Conservation (phyloP, 2,329 filamentous ascomycete species). For the Verticillium dahliae region DNA sequence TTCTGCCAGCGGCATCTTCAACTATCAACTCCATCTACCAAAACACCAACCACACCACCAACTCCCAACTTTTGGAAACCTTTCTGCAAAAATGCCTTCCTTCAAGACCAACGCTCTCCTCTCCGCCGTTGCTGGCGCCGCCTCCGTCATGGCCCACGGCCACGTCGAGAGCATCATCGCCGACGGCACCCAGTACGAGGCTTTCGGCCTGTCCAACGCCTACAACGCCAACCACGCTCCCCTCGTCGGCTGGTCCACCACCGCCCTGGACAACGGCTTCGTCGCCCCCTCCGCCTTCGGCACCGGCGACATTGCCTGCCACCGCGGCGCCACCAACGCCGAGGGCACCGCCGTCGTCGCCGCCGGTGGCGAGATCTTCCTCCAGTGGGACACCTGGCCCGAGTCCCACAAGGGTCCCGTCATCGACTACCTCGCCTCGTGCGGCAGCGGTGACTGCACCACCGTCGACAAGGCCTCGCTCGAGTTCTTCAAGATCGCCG, state of each 20-base stretch:
- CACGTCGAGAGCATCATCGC: slow-evolving; percentile 21
- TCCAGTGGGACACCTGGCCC: slow-evolving; percentile 63
- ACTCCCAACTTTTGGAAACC: background rate
- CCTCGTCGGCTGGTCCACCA: slow-evolving; percentile 20
- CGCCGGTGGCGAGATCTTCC: slow-evolving; percentile 50
- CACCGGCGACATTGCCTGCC: slow-evolving; percentile 38
- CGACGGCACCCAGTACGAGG: slow-evolving; percentile 21
- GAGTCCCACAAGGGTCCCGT: slow-evolving; percentile 55
- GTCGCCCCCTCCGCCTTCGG: slow-evolving; percentile 35
- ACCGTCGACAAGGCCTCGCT: slow-evolving; percentile 42
- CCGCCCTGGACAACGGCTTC: slow-evolving; percentile 32
- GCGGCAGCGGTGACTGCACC: slow-evolving; percentile 44
- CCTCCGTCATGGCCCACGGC: slow-evolving; percentile 21
- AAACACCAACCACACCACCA: background rate
- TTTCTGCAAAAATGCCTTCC: slow-evolving; percentile 14
- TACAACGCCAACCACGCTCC: slow-evolving; percentile 9
- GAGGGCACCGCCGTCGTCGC: slow-evolving; percentile 35
- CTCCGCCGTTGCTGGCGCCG: slow-evolving; percentile 16
- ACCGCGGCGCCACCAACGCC: slow-evolving; percentile 33
- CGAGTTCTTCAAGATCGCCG: slow-evolving; percentile 54
- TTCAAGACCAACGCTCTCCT: slow-evolving; percentile 13
- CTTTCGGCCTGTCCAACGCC: slow-evolving; percentile 17
- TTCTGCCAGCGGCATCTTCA: background rate
- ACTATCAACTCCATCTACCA: background rate
- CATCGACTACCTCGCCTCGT: slow-evolving; percentile 53